Evolutionary conservation across 2,329 filamentous ascomycete genomes (phyloP), one percentile per base, ranked within the genome.

Genomic region (Aspergillus puulaauensis): DNA sequence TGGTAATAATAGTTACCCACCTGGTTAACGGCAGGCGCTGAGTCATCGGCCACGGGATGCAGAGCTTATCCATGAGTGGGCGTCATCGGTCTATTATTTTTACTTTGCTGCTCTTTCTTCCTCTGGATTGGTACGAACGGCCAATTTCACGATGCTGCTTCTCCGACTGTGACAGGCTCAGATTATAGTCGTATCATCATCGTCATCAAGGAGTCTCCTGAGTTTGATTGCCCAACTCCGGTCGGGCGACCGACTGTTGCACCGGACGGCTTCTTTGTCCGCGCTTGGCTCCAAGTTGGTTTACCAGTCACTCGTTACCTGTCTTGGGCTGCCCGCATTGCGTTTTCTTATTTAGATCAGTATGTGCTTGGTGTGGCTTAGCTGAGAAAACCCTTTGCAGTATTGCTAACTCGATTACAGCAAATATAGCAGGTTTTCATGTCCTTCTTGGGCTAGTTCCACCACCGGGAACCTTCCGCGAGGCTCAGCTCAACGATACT

Each of bases 61-160:
- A 53, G 56, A 14, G 44, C 60, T 54, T 56, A 48, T 54, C 54
- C 45, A 62, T 66, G 62, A 66, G 48, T 66, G 64, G 64, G 51
- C 58, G 24, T 59, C 55, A 60, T 43, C 58, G 55, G 50, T 41
- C 47, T 45, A 17, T 41, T 33, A 27, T 21, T 46, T 46, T 37
- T 3, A 37, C 19, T 35, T 43, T 41, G 31, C 45, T 33, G 39
- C 44, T 21, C 19, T 44, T 41, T 43, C 39, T 31, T 53, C 54
- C 59, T 57, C 8, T 23, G 37, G 14, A 24, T 23, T 15, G n/a
- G 43, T 37, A 14, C 31, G 37, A 17, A 39, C 27, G 27, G 23
- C 6, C 23, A 37, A 35, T 53, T 59, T 62, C 63, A 65, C 63
- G 60, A 57, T 62, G 54, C 58, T 59, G 49, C 41, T 52, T 52